Evolutionary conservation across 257 asterid species (phyloP), one percentile per base, ranked within the genome.

Genomic region (Solanum pennellii): DNA sequence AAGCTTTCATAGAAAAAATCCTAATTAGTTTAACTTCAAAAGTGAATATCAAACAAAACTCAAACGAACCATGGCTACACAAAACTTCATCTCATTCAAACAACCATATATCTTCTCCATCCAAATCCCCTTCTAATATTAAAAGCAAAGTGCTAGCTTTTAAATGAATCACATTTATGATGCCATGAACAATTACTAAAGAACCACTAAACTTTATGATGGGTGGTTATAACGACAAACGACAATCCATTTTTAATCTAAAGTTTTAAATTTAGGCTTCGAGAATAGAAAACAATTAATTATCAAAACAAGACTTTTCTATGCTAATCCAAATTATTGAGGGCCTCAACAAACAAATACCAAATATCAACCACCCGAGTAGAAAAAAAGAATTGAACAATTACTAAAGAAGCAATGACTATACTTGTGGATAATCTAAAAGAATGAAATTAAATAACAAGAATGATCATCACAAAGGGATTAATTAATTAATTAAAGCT

Each of bases 211-310:
- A 18, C 2, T 56, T 56, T 56, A 56, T 56, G 11, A 42, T 14
- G 20, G 21, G n/a, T 1, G 66, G 21, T 49, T 5, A 20, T 47
- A 5, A 5, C 59, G 20, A 6, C 7, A 0, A 5, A 1, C 20
- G 7, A 6, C 7, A 0, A 7, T 47, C 0, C 16, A 47, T 47
- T 5, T 6, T 49, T 49, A 15, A 49, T 0, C 0, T 15, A 21
- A 49, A 3, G 59, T 49, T 49, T 39, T 2, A 9, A 39, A 8
- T 39, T 39, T 39, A 8, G 7, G 42, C 42, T 7, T 7, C 7
- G 7, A 47, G 16, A 13, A 12, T 8, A 47, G 7, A 1, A 60
- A 21, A 23, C 0, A 10, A 14, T 59, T 56, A 3, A 60, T 1
- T 0, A 60, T 4, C 13, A 21, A 60, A 60, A 0, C 2, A 21